These are phyloP conservation scores for Fraxinus anomala DNA, from an alignment of 257 asterid genomes.

Conservation along the genomic window DNA sequence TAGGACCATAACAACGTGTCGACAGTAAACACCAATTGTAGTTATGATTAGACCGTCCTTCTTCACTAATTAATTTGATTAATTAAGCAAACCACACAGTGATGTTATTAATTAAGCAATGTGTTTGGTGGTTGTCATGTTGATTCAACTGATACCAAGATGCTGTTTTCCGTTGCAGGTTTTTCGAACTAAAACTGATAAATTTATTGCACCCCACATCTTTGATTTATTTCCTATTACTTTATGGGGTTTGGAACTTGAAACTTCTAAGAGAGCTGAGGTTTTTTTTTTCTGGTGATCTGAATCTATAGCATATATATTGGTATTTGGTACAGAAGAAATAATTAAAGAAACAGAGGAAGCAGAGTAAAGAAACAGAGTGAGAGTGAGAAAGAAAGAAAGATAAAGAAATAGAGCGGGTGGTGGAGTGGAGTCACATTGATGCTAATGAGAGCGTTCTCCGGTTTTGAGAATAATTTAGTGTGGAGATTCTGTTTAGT, in stretches of 20 bases:
- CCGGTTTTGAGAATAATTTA: constrained; percentile 65
- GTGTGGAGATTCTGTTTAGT: constrained; percentile 57
- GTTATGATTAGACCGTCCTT: constrained; percentile 15
- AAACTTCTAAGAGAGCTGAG: constrained; percentile 39
- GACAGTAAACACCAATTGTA: constrained; percentile 10
- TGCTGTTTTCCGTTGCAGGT: constrained; percentile 82
- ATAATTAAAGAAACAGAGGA: constrained; percentile 23
- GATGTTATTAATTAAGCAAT: constrained; percentile 8
- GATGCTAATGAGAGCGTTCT: constrained; percentile 42
- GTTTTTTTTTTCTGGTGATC: constrained; percentile 26
- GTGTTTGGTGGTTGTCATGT: constrained; percentile 56
- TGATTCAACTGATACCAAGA: constrained; percentile 63
- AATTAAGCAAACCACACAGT: constrained; percentile 4
- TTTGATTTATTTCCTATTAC: constrained; percentile 32
- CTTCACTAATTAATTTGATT: background rate
- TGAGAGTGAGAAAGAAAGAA: constrained; percentile 25
- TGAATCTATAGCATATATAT: constrained; percentile 33
- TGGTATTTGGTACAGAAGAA: constrained; percentile 14
- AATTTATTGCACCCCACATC: constrained; percentile 40
- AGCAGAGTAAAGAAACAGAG: constrained; percentile 18
- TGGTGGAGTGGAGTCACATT: constrained; percentile 52
- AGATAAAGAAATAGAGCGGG: constrained; percentile 35
- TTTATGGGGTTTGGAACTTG: constrained; percentile 49
- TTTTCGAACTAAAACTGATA: constrained; percentile 30
- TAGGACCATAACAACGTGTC: constrained; percentile 23